Conservation (phyloP, 2,329 filamentous ascomycete genomes). For the Paraphaeosphaeria sporulosa region DNA sequence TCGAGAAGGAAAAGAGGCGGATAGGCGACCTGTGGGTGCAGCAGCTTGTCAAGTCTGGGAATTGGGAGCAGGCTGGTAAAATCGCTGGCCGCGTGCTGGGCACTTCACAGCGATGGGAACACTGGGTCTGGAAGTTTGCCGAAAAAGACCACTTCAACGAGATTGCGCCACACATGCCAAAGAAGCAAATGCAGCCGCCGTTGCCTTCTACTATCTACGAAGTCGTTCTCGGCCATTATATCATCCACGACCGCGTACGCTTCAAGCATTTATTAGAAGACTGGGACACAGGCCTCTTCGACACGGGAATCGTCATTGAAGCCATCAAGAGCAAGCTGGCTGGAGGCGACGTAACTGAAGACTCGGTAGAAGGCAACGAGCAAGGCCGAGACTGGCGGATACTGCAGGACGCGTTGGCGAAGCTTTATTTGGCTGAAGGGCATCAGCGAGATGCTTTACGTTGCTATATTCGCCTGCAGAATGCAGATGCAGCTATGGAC, state of each 20-base stretch:
- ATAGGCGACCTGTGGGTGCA: conserved; percentile 95
- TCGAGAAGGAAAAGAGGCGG: conserved; percentile 85
- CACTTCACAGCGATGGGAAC: conserved; percentile 85
- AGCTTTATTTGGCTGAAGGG: conserved; percentile 81
- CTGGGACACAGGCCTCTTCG: conserved; percentile 87
- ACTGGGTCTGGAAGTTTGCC: conserved; percentile 93
- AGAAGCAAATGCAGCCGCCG: conserved; percentile 76
- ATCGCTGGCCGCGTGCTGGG: conserved; percentile 84
- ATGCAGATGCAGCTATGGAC: conserved; percentile 87
- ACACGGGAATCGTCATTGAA: conserved; percentile 76
- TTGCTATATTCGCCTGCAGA: conserved; percentile 89
- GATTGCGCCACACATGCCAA: conserved; percentile 84
- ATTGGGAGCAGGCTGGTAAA: conserved; percentile 81
- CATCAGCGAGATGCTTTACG: conserved; percentile 83
- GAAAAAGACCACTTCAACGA: conserved; percentile 87
- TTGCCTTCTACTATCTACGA: conserved; percentile 87
- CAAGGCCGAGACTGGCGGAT: conserved; percentile 85
- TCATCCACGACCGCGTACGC: conserved; percentile 75
- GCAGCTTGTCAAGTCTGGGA: conserved; percentile 75
- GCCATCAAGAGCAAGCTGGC: conserved; percentile 84
- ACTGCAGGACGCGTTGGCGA: conserved; percentile 85
- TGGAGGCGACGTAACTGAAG: conserved; percentile 75
- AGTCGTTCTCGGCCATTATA: conserved; percentile 86
- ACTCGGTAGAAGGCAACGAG: conserved; percentile 76
- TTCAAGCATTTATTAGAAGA: conserved; percentile 81